phyloP scores from a whole-genome alignment of 805 yeast species.

The Lipomyces kockii region DNA sequence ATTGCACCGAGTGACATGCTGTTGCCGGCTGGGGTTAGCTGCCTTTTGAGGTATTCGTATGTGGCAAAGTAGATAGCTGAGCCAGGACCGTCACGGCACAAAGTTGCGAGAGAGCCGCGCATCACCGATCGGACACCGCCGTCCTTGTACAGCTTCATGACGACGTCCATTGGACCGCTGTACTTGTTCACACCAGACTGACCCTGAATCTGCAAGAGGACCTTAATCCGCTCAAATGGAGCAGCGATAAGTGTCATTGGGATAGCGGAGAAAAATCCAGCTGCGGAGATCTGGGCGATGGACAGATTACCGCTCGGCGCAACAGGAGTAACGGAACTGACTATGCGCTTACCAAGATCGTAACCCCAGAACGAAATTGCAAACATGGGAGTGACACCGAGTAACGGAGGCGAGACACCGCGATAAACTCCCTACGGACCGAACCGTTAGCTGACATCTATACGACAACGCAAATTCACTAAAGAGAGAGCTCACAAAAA shows the following conservation, averaged over 20 bases:
- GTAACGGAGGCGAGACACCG: slow-evolving; percentile 90
- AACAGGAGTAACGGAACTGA: slow-evolving; percentile 49
- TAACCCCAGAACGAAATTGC: slow-evolving; percentile 99
- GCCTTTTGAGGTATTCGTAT: slow-evolving; percentile 77
- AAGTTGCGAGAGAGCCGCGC: slow-evolving; percentile 89
- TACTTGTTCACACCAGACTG: slow-evolving; percentile 48
- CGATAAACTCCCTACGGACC: slow-evolving; percentile 69
- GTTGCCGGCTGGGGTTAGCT: slow-evolving; percentile 54
- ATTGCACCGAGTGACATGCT: slow-evolving; percentile 73
- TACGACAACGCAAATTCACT: neutral
- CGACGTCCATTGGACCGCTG: slow-evolving; percentile 61
- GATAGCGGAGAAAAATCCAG: slow-evolving; percentile 91
- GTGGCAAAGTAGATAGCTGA: slow-evolving; percentile 95
- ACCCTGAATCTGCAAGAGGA: slow-evolving; percentile 81
- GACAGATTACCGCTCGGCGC: slow-evolving; percentile 53
- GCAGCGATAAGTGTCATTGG: slow-evolving; percentile 98
- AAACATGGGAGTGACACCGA: slow-evolving; percentile 99
- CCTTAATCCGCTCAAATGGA: slow-evolving; percentile 95
- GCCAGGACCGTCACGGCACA: slow-evolving; percentile 98
- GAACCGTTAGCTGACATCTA: neutral
- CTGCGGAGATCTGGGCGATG: slow-evolving; percentile 76
- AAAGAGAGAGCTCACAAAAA: slow-evolving; percentile 40
- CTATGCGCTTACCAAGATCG: slow-evolving; percentile 84
- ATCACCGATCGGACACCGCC: slow-evolving; percentile 87
- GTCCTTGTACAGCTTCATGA: slow-evolving; percentile 67